Evolutionary conservation across 495 filamentous ascomycete genomes (phyloP).

Genomic region (Daldinia bambusicola): DNA sequence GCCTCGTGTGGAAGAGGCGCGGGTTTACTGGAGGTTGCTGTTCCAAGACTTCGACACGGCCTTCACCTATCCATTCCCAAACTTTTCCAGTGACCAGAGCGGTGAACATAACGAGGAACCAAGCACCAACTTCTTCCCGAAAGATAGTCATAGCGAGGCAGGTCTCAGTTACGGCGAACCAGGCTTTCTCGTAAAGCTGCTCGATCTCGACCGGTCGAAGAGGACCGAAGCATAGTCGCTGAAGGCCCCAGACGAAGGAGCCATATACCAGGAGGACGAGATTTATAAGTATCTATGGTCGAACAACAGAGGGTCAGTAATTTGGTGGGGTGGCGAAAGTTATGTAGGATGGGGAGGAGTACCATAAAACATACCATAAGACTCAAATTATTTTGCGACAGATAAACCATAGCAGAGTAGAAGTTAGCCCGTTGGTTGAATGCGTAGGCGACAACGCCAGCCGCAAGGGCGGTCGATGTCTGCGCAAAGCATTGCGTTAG

Average conservation of each 20-base stretch:
- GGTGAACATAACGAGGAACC: slow-evolving; percentile 96
- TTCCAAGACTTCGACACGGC: slow-evolving; percentile 91
- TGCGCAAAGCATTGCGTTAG: slow-evolving; percentile 48
- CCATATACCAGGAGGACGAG: slow-evolving; percentile 80
- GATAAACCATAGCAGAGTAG: slow-evolving; percentile 95
- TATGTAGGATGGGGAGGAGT: not conserved
- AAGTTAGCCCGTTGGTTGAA: slow-evolving; percentile 96
- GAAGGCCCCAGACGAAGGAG: slow-evolving; percentile 83
- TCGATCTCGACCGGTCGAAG: slow-evolving; percentile 94
- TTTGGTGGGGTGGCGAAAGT: not conserved
- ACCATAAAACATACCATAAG: slow-evolving; percentile 73
- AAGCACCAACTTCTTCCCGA: slow-evolving; percentile 89
- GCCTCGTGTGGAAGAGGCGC: slow-evolving; percentile 84
- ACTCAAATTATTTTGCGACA: slow-evolving; percentile 94
- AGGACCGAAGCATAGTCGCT: slow-evolving; percentile 89
- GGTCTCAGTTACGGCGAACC: slow-evolving; percentile 97
- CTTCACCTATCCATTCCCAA: slow-evolving; percentile 98
- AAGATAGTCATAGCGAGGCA: slow-evolving; percentile 99
- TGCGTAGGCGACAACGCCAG: slow-evolving; percentile 83
- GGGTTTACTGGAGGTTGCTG: slow-evolving; percentile 95
- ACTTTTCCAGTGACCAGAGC: slow-evolving; percentile 92
- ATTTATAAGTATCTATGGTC: slow-evolving; percentile 82
- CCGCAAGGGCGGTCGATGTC: slow-evolving; percentile 82
- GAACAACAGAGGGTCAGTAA: slow-evolving; percentile 27
- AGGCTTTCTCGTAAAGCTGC: slow-evolving; percentile 95